Percentiles rank a stretch among this genome's conserved stretches.
Conservation (phyloP, 192 early-diverging fungal genomes). For the Phlyctochytrium arcticum region DNA sequence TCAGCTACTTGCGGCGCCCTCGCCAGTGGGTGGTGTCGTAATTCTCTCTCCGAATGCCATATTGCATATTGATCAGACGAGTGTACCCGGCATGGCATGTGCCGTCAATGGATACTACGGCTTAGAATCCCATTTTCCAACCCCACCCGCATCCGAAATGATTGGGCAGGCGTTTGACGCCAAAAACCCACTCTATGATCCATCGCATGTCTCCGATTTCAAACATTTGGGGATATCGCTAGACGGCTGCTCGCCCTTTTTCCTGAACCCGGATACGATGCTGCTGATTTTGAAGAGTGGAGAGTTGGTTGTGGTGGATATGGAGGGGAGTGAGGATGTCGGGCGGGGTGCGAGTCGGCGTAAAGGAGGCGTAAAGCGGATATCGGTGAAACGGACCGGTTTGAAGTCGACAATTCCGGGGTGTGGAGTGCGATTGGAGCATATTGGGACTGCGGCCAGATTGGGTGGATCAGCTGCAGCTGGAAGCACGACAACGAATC, state of each 20-base stretch:
- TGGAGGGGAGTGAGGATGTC: constrained; percentile 51
- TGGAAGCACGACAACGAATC: constrained; percentile 5
- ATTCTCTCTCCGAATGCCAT: constrained; percentile 75
- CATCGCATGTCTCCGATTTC: constrained; percentile 33
- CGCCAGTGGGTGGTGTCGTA: constrained; percentile 82
- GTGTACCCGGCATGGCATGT: constrained; percentile 66
- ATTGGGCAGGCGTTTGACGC: constrained; percentile 15
- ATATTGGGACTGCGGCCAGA: constrained; percentile 1
- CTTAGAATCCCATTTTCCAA: constrained; percentile 31
- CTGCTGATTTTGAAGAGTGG: constrained; percentile 71
- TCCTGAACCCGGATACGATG: constrained; percentile 68
- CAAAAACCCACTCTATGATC: constrained; percentile 44
- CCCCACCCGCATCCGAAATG: constrained; percentile 27
- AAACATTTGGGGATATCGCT: constrained; percentile 66
- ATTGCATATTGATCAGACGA: constrained; percentile 76
- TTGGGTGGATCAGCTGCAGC: constrained; percentile 2
- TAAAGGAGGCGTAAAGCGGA: constrained; percentile 66
- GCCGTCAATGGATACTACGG: constrained; percentile 73
- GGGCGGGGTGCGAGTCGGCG: constrained; percentile 67
- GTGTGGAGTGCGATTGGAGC: constrained; percentile 8
- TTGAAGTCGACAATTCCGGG: constrained; percentile 16
- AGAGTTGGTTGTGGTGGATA: constrained; percentile 63
- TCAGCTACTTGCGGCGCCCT: constrained; percentile 66
- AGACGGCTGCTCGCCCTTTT: constrained; percentile 59
- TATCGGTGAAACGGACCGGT: constrained; percentile 41